Evolutionary conservation across 441 rosid genomes (phyloP), one percentile per base, ranked within the genome.

Genomic region (Gossypium schwendimanii): DNA sequence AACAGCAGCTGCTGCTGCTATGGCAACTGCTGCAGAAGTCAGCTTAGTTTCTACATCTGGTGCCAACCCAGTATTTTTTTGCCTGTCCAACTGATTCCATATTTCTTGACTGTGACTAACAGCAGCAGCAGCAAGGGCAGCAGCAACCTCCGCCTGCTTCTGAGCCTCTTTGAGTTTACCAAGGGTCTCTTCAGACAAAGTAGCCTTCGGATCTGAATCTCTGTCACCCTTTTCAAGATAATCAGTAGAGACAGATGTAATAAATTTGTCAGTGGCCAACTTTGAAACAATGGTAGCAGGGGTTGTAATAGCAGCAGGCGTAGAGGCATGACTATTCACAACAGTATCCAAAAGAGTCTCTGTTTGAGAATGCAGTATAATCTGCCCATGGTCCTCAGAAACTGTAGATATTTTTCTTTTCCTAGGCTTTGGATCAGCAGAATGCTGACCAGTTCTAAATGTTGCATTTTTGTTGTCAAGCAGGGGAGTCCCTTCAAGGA

Each of bases 1-100:
- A 84, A 93, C 97, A 59, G 99, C 91, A 77, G 93, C 92, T 0
- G 99, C 97, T 44, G 97, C 91, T 50, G 96, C 88, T 64, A 88
- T 75, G 18, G 97, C 90, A 83, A 85, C 87, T 52, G 94, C 92
- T 64, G 98, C 97, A 26, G 90, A 87, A 73, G 94, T 87, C 80
- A 96, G 75, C 69, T 81, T 88, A 59, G 84, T 81, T 86, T 92
- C 91, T 59, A 78, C 82, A 70, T 88, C 96, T 33, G 85, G 72
- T 55, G 71, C 82, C 74, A 87, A 81, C 54, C 88, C 89, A 20
- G 86, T 75, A 77, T 77, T 81, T 75, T 81, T 89, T 68, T 87
- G 94, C 81, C 78, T 82, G 68, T 81, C 89, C 78, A 96, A 78
- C 80, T 81, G 87, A 81, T 78, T 86, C 98, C 99, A 96, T 63